Evolutionary conservation across 108 stramenopile genomes (phyloP).

Genomic region (Pseudonitzschia multiseries): DNA sequence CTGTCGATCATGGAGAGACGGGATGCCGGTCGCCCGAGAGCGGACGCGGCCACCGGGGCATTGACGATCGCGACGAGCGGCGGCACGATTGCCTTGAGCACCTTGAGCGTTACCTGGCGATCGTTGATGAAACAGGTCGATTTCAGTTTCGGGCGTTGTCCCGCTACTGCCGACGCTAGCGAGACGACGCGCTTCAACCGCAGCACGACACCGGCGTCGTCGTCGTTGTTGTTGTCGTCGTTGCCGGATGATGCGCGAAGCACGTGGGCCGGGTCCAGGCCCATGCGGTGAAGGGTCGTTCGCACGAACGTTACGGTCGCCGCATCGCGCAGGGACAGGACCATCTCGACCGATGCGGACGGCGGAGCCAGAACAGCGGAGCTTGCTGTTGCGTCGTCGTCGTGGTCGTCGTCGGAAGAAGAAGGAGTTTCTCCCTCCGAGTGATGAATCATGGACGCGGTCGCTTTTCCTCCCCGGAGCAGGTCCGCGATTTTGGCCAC

Average conservation of each 20-base stretch:
- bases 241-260: neutral
- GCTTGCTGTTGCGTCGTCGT: neutral
- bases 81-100: slow-evolving; percentile 44
- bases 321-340: slow-evolving; percentile 35
- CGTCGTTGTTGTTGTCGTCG: slow-evolving; percentile 10
- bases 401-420: no score
- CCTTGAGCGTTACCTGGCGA: slow-evolving; percentile 54
- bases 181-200: neutral
- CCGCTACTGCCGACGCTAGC: no score
- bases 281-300: slow-evolving; percentile 26
- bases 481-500: slow-evolving; percentile 64
- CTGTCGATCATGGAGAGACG: slow-evolving; percentile 68
- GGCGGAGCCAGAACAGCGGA: neutral
- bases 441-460: slow-evolving; percentile 39
- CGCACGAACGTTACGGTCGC: slow-evolving; percentile 47
- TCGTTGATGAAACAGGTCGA: slow-evolving; percentile 69
- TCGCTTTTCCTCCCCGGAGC: slow-evolving; percentile 63
- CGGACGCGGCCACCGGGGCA: slow-evolving; percentile 62
- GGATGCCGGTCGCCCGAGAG: slow-evolving; percentile 44
- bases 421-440: no score
- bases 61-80: slow-evolving; percentile 74
- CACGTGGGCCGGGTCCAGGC: slow-evolving; percentile 40
- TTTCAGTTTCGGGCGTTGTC: slow-evolving; percentile 53
- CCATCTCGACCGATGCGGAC: slow-evolving; percentile 31
- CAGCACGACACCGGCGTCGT: neutral